These are phyloP conservation scores for Alternaria longipes DNA, from an alignment of 2,329 filamentous ascomycete genomes.

Conservation along the genomic window DNA sequence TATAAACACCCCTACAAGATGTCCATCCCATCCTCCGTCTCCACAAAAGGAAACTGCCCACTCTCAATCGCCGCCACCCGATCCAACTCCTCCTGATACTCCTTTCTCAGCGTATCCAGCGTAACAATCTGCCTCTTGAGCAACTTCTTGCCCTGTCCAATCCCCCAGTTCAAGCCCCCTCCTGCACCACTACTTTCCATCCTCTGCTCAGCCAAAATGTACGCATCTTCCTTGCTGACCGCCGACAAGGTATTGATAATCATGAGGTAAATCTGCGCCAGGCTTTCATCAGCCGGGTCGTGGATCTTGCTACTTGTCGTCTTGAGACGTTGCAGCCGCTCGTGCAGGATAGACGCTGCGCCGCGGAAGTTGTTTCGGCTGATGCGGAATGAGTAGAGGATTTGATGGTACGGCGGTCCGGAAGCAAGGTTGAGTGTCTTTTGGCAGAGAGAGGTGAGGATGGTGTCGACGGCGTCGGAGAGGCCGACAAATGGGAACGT, in stretches of 20 bases:
- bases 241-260: constrained; percentile 93
- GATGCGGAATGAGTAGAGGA: constrained; percentile 91
- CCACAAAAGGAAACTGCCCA: constrained; percentile 82
- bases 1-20: constrained; percentile 37
- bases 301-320: constrained; percentile 50
- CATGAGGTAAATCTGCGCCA: constrained; percentile 81
- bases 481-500: constrained; percentile 81
- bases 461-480: constrained; percentile 79
- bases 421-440: constrained; percentile 70
- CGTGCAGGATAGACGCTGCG: constrained; percentile 66
- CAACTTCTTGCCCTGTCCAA: constrained; percentile 47
- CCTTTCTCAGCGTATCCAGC: constrained; percentile 82
- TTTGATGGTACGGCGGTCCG: constrained; percentile 79
- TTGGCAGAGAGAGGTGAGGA: constrained; percentile 76
- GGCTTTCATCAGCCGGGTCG: constrained; percentile 61
- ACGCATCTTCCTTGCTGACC: constrained; percentile 81
- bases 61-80: constrained; percentile 86
- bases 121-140: constrained; percentile 80
- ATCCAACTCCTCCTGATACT: constrained; percentile 91
- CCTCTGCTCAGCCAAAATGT: constrained; percentile 70
- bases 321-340: constrained; percentile 63
- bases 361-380: constrained; percentile 87
- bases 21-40: constrained; percentile 48
- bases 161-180: not conserved
- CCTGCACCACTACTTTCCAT: constrained; percentile 50